phyloP scores from a whole-genome alignment of 345 rosid genomes.

The Syzygium oleosum region DNA sequence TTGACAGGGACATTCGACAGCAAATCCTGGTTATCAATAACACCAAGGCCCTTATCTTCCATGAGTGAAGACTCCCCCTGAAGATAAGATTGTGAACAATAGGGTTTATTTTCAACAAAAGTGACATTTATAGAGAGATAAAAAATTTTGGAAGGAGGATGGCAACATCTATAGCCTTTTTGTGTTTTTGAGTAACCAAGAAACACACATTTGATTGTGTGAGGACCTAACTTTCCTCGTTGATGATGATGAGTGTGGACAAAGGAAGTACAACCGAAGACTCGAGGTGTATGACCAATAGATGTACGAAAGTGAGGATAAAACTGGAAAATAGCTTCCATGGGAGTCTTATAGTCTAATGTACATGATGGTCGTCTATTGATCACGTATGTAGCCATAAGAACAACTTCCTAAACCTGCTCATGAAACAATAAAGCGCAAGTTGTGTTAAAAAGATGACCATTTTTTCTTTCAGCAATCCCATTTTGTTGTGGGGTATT shows the following conservation, averaged over 20 bases:
- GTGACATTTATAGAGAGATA: background rate
- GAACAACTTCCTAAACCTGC: background rate
- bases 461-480: background rate
- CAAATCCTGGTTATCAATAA: background rate
- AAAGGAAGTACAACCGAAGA: background rate
- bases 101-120: background rate
- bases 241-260: background rate
- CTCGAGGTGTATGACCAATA: background rate
- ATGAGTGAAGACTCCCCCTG: background rate
- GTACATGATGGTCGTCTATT: background rate
- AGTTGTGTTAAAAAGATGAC: background rate
- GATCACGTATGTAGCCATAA: background rate
- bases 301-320: background rate
- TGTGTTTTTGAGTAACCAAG: background rate
- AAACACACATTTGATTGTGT: background rate
- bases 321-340: background rate
- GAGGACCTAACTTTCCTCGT: background rate
- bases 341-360: background rate
- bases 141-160: background rate
- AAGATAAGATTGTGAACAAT: background rate
- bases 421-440: background rate
- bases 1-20: background rate
- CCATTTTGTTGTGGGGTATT: background rate
- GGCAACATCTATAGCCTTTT: background rate
- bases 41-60: background rate